phyloP scores from a whole-genome alignment of 2,329 filamentous ascomycete species.

The Venturia effusa region DNA sequence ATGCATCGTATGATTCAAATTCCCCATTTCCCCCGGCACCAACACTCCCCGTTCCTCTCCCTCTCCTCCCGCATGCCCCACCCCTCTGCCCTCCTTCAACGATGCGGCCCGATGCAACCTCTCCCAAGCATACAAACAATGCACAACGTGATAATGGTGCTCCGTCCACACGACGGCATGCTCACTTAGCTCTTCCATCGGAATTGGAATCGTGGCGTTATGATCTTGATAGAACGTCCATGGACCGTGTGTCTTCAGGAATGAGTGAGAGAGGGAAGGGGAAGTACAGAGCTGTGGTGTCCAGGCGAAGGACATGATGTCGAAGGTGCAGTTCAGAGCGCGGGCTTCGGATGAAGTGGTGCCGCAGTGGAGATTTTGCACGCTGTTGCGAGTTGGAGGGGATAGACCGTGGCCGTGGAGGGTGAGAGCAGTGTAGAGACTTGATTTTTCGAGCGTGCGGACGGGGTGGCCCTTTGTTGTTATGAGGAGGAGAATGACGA shows the following conservation, averaged over 20 bases:
- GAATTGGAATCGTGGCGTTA: slow-evolving; percentile 8
- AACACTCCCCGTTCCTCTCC: background rate
- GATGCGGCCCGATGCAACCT: slow-evolving; percentile 1
- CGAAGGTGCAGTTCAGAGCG: slow-evolving; percentile 8
- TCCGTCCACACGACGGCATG: slow-evolving; percentile 10
- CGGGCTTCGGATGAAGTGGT: slow-evolving; percentile 6
- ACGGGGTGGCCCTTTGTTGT: slow-evolving; percentile 5
- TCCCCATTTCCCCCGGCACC: slow-evolving; percentile 5
- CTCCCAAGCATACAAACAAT: slow-evolving; percentile 12
- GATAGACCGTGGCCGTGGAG: background rate
- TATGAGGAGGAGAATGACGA: slow-evolving; percentile 4
- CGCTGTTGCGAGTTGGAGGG: background rate
- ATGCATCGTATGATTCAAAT: slow-evolving; percentile 9
- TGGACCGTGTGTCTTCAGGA: background rate
- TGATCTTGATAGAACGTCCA: slow-evolving; percentile 11
- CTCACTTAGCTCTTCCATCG: background rate
- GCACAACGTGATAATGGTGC: slow-evolving; percentile 11
- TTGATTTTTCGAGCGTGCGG: background rate
- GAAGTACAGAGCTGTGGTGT: slow-evolving; percentile 5
- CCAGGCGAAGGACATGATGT: slow-evolving; percentile 11
- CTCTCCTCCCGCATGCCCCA: too few species aligned
- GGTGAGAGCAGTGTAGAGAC: background rate
- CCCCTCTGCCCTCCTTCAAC: background rate
- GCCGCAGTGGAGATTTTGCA: background rate
- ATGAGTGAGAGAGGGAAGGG: background rate